phyloP scores from a whole-genome alignment of 2,329 filamentous ascomycete species.

The Diaporthe ampelina region DNA sequence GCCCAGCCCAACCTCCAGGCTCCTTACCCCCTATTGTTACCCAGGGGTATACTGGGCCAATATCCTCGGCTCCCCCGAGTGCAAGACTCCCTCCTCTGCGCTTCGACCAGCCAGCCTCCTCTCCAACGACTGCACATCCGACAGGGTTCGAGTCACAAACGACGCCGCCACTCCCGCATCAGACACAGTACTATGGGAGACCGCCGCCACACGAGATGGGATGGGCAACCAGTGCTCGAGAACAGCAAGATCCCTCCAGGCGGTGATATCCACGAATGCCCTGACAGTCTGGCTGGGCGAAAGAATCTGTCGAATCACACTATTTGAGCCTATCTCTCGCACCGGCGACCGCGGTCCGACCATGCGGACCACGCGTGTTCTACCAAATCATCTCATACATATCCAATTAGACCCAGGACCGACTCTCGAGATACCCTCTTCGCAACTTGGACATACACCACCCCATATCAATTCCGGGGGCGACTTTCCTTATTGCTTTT shows the following conservation, averaged over 20 bases:
- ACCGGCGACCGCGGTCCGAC: neutral
- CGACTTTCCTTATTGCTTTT: constrained; percentile 33
- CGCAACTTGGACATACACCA: constrained; percentile 37
- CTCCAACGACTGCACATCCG: constrained; percentile 46
- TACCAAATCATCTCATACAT: constrained; percentile 7
- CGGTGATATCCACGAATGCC: constrained; percentile 5
- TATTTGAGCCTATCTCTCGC: no score
- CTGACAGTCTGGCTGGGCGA: neutral
- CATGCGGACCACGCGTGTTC: neutral
- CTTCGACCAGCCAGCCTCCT: constrained; percentile 56
- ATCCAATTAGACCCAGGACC: constrained; percentile 10
- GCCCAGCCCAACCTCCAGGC: constrained; percentile 49
- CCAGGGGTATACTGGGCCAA: constrained; percentile 34
- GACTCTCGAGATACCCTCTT: constrained; percentile 40
- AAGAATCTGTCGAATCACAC: neutral
- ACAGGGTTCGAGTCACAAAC: constrained; percentile 28
- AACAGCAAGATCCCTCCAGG: constrained; percentile 32
- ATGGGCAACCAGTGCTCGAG: constrained; percentile 52
- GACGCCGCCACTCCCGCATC: constrained; percentile 37
- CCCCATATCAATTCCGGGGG: constrained; percentile 3
- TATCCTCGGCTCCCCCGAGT: constrained; percentile 47
- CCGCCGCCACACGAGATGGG: constrained; percentile 54
- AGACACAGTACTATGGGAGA: constrained; percentile 45
- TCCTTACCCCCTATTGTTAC: constrained; percentile 57
- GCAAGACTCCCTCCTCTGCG: constrained; percentile 65